These are phyloP conservation scores for Penicillium sp. DNA, from an alignment of 2,329 filamentous ascomycete species.

Conservation along the genomic window DNA sequence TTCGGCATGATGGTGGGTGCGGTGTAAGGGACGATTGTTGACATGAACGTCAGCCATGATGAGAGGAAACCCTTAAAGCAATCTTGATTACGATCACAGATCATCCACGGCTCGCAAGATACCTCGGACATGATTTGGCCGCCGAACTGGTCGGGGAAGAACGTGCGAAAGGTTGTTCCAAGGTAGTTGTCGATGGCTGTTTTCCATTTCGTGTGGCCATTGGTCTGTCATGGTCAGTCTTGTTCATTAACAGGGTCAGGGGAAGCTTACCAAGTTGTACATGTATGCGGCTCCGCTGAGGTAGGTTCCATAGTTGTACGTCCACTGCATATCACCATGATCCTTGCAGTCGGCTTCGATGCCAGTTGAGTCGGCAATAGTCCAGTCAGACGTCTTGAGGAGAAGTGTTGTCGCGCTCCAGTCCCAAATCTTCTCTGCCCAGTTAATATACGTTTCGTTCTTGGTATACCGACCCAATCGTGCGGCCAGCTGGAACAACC, in stretches of 20 bases:
- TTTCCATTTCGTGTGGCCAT: slow-evolving; percentile 59
- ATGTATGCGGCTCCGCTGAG: slow-evolving; percentile 62
- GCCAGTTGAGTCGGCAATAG: slow-evolving; percentile 62
- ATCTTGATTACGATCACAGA: slow-evolving; percentile 73
- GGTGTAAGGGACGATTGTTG: slow-evolving; percentile 66
- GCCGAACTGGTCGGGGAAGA: slow-evolving; percentile 55
- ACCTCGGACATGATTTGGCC: slow-evolving; percentile 68
- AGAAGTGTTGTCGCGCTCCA: slow-evolving; percentile 61
- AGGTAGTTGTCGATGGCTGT: slow-evolving; percentile 62
- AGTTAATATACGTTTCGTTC: slow-evolving; percentile 78
- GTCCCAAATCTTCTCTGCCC: slow-evolving; percentile 71
- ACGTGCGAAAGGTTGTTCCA: slow-evolving; percentile 52
- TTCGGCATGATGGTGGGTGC: slow-evolving; percentile 60
- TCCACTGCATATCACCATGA: slow-evolving; percentile 61
- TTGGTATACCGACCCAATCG: slow-evolving; percentile 78
- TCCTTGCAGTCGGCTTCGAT: slow-evolving; percentile 55
- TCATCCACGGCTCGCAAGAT: slow-evolving; percentile 65
- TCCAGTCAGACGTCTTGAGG: slow-evolving; percentile 55
- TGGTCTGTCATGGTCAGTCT: slow-evolving; percentile 38
- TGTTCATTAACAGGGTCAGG: slow-evolving; percentile 9
- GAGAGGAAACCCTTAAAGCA: slow-evolving; percentile 75
- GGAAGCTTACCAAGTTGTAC: slow-evolving; percentile 56
- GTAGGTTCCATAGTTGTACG: slow-evolving; percentile 62
- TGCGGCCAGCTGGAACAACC: slow-evolving; percentile 63
- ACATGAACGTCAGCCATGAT: slow-evolving; percentile 67